Conservation (phyloP, 805 yeast species). For the Pachysolen tannophilus region DNA sequence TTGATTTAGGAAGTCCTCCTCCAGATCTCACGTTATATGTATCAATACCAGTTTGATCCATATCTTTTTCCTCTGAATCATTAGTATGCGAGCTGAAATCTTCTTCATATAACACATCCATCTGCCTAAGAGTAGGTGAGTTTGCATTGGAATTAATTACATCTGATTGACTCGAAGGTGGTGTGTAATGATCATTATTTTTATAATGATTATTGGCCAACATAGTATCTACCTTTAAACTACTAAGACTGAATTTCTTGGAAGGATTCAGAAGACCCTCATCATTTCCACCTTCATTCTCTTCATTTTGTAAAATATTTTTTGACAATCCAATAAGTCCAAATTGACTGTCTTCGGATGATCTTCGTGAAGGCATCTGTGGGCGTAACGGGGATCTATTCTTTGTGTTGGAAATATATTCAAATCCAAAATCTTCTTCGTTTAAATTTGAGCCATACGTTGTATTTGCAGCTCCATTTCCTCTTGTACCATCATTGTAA, state of each 20-base stretch:
- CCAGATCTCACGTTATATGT: too few relatives aligned
- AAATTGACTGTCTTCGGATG: constrained; percentile 6
- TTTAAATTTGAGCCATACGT: not conserved
- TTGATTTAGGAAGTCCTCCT: too few relatives aligned
- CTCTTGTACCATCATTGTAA: too few relatives aligned
- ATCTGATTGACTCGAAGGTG: constrained; percentile 4
- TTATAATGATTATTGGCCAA: not conserved
- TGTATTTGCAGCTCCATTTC: not conserved
- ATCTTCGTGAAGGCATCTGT: constrained; percentile 2
- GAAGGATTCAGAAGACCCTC: not conserved
- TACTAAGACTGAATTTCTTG: not conserved
- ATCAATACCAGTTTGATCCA: too few relatives aligned
- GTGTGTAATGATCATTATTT: not conserved
- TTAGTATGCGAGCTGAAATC: too few relatives aligned
- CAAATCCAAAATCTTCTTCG: not conserved
- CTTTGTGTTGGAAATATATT: not conserved
- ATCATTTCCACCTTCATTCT: not conserved
- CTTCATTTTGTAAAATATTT: constrained; percentile 1
- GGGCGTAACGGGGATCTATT: constrained; percentile 3
- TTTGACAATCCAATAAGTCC: constrained; percentile 6
- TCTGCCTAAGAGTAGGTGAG: constrained; percentile 3
- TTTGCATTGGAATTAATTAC: constrained; percentile 8
- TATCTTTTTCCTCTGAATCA: too few relatives aligned
- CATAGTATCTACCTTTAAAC: not conserved
- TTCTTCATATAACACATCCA: constrained; percentile 9